phyloP scores from a whole-genome alignment of 352 stramenopile genomes.

The Aphanomyces stellatus region DNA sequence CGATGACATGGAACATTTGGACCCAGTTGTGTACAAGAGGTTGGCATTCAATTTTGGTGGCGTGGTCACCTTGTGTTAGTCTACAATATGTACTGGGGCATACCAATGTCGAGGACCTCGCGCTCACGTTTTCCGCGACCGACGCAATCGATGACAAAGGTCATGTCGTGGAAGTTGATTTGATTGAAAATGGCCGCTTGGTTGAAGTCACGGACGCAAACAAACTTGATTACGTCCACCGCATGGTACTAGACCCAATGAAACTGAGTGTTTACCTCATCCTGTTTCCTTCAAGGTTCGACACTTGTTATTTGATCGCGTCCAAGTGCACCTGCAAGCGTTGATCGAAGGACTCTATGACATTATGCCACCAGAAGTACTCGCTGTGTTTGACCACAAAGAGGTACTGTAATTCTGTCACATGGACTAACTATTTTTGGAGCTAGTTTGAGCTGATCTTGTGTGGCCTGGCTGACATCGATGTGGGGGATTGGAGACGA shows the following conservation, averaged over 20 bases:
- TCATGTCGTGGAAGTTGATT: conserved; percentile 69
- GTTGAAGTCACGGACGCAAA: conserved; percentile 93
- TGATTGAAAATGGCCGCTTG: conserved; percentile 82
- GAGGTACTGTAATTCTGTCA: conserved; percentile 52
- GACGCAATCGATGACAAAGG: conserved; percentile 51
- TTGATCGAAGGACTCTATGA: conserved; percentile 89
- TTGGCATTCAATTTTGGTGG: background rate
- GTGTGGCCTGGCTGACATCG: conserved; percentile 90
- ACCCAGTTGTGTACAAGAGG: conserved; percentile 48
- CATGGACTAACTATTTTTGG: background rate
- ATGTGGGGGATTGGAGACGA: conserved; percentile 90
- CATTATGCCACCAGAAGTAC: conserved; percentile 82
- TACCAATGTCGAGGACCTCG: conserved; percentile 51
- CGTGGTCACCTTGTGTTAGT: conserved; percentile 19
- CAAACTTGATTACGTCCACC: conserved; percentile 91
- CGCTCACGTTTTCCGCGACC: conserved; percentile 67
- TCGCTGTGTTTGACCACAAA: conserved; percentile 90
- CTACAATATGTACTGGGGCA: conserved; percentile 63
- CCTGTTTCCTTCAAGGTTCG: conserved; percentile 58
- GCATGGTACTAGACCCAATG: conserved; percentile 56
- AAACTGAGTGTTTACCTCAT: background rate
- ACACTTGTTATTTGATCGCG: conserved; percentile 88
- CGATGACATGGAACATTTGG: conserved; percentile 86
- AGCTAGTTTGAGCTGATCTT: conserved; percentile 92
- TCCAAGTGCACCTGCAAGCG: conserved; percentile 81